Base-by-base conservation (phyloP, 2,329 filamentous ascomycete species). In the Ophiocordyceps camponoti-floridani region DNA sequence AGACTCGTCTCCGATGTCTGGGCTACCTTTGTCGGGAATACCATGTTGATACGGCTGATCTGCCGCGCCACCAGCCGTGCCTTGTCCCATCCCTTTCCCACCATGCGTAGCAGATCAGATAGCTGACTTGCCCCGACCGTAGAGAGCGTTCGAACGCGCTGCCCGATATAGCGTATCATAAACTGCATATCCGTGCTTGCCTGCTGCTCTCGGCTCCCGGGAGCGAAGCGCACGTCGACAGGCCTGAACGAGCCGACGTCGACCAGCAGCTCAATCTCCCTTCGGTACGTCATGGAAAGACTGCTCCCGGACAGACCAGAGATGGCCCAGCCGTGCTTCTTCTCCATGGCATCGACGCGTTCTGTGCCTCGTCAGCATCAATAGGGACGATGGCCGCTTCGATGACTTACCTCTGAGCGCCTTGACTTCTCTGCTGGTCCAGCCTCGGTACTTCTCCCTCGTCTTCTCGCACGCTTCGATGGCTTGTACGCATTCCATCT, bases 401-500 rank as follows among this genome's bases (percentile, higher is more conserved):
- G 23, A 7, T 16, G 31, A 41, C 56, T 28, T 70, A 84, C 83
- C 74, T 72, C 88, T 87, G n/a, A 94, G 68, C 37, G 68, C 66
- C 50, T 73, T 73, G 50, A 96, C 84, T 62, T 96, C 91, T 27
- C 73, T 79, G 44, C 80, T 76, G 46, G 81, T 89, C 81, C 88
- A 95, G 37, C 89, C 88, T 44, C 88, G 78, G 58, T 83, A 94
- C 54, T 94, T 84, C 58, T 95, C 87, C 49, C 84, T 76, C 26
- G 93, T 70, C 50, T 78, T 79, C 59, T 95, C 87, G 0, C 88
- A 84, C 54, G 86, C 80, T 47, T 77, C 73, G 47, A 94, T 95
- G 42, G 91, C 83, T 27, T 75, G 71, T 28, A 81, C 55, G 51
- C 74, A 86, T 52, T 78, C 72, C 45, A 77, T 63, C 58, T 89